These are phyloP conservation scores for Crithidia fasciculata DNA, from an alignment of 208 protist genomes.

Conservation along the genomic window DNA sequence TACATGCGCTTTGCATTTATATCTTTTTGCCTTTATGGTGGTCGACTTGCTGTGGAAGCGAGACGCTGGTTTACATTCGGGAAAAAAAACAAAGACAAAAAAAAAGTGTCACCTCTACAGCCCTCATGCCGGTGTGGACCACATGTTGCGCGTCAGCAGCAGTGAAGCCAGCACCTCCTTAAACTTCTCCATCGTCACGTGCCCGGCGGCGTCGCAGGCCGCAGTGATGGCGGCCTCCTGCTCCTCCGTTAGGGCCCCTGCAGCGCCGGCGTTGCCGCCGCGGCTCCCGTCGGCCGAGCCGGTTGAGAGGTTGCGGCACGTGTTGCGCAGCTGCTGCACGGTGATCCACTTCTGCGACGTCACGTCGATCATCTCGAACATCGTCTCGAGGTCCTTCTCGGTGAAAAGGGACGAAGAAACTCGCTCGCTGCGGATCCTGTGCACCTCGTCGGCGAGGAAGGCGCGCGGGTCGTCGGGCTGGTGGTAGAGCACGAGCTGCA, in stretches of 20 bases:
- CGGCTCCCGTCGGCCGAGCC: constrained; percentile 16
- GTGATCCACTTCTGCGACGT: constrained; percentile 88
- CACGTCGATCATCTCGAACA: constrained; percentile 93
- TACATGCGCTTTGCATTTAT: too few species aligned
- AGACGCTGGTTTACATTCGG: too few species aligned
- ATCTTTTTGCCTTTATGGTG: too few species aligned
- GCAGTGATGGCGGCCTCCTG: constrained; percentile 69
- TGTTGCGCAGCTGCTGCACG: constrained; percentile 85
- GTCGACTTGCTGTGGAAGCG: too few species aligned
- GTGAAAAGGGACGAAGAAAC: constrained; percentile 77
- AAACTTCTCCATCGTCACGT: constrained; percentile 82
- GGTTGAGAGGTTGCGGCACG: constrained; percentile 83
- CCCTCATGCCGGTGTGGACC: constrained; percentile 22
- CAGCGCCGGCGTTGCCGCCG: constrained; percentile 10
- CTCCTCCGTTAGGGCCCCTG: constrained; percentile 33
- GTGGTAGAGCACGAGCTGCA: constrained; percentile 87
- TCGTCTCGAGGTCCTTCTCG: constrained; percentile 90
- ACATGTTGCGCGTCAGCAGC: constrained; percentile 73
- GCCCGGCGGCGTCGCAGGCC: constrained; percentile 75
- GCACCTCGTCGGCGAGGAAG: constrained; percentile 82
- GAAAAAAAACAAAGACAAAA: too few species aligned
- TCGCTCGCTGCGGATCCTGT: constrained; percentile 66
- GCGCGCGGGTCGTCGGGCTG: constrained; percentile 78
- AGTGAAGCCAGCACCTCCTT: constrained; percentile 78
- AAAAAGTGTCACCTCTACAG: not conserved